These are phyloP conservation scores for Periconia macrospinosa DNA, from an alignment of 2,329 filamentous ascomycete species.

Conservation along the genomic window DNA sequence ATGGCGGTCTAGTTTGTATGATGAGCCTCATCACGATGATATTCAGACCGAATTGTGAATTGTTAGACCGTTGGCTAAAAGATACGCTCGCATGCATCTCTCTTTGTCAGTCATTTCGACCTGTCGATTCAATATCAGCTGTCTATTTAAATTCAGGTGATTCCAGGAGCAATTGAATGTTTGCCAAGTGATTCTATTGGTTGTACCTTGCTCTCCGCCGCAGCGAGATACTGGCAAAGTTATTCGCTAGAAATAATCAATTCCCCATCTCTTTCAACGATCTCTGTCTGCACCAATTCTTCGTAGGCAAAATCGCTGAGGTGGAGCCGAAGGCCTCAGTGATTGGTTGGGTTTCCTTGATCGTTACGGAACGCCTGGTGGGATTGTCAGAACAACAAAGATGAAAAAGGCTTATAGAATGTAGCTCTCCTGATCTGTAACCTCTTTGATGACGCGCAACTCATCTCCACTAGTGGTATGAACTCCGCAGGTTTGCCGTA, in stretches of 20 bases:
- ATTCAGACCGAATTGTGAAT: too few relatives aligned
- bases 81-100: too few relatives aligned
- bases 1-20: constrained; percentile 8
- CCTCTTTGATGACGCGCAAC: constrained; percentile 9
- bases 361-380: constrained; percentile 28
- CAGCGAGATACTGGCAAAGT: constrained; percentile 13
- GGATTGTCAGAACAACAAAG: constrained; percentile 20
- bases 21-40: too few relatives aligned
- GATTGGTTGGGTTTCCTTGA: constrained; percentile 14
- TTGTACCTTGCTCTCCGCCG: constrained; percentile 2
- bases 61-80: too few relatives aligned
- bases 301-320: constrained; percentile 19
- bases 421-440: constrained; percentile 16
- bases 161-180: too few relatives aligned
- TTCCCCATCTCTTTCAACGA: constrained; percentile 10
- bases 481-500: constrained; percentile 12
- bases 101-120: too few relatives aligned
- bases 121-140: too few relatives aligned
- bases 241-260: constrained; percentile 11
- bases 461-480: constrained; percentile 10
- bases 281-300: constrained; percentile 14
- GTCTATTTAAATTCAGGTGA: too few relatives aligned
- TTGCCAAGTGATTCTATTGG: too few relatives aligned
- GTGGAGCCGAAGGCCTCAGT: constrained; percentile 14
- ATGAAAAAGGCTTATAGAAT: too few relatives aligned